A percentile compares a stretch with the other conserved stretches of the same genome.
These are phyloP conservation scores for Pyrenophora tritici-repentis DNA, from an alignment of 2,329 filamentous ascomycete species.

Conservation along the genomic window DNA sequence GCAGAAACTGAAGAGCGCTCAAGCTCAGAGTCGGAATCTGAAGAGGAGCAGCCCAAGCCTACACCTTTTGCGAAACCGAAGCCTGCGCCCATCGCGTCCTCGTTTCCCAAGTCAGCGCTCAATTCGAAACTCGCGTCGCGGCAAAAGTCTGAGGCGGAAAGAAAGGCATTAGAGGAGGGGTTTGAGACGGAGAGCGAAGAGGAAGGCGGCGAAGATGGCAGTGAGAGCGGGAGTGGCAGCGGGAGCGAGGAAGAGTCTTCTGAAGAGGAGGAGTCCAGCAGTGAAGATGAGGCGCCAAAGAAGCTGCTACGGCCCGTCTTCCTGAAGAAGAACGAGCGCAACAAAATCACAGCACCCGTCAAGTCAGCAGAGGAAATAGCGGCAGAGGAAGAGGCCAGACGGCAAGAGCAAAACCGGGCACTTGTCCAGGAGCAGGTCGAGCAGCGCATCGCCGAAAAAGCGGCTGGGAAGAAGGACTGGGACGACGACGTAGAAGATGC, in stretches of 20 bases:
- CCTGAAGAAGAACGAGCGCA: conserved; percentile 66
- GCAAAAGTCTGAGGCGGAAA: conserved; percentile 37
- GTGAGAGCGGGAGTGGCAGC: conserved; percentile 23
- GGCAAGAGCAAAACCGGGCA: conserved; percentile 73
- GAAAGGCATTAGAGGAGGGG: conserved; percentile 55
- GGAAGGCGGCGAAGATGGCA: conserved; percentile 29
- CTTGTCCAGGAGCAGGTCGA: conserved; percentile 88
- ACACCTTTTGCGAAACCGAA: conserved; percentile 41
- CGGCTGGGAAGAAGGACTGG: conserved; percentile 82
- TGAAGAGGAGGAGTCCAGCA: conserved; percentile 60
- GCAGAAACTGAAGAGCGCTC: conserved; percentile 46
- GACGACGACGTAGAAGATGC: conserved; percentile 70
- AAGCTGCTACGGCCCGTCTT: conserved; percentile 69
- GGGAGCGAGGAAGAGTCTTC: conserved; percentile 39
- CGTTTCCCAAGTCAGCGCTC: conserved; percentile 53
- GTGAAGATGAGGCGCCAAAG: conserved; percentile 62
- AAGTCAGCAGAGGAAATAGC: conserved; percentile 50
- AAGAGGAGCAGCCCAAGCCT: conserved; percentile 56
- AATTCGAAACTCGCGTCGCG: conserved; percentile 50
- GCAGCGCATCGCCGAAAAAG: conserved; percentile 75
- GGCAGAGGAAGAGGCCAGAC: conserved; percentile 60
- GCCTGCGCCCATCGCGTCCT: conserved; percentile 51
- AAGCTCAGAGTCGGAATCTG: conserved; percentile 54
- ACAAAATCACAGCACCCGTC: conserved; percentile 39
- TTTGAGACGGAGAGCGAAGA: conserved; percentile 62